Base-by-base conservation (phyloP, 352 stramenopile genomes). In the Phytophthora cajani region DNA sequence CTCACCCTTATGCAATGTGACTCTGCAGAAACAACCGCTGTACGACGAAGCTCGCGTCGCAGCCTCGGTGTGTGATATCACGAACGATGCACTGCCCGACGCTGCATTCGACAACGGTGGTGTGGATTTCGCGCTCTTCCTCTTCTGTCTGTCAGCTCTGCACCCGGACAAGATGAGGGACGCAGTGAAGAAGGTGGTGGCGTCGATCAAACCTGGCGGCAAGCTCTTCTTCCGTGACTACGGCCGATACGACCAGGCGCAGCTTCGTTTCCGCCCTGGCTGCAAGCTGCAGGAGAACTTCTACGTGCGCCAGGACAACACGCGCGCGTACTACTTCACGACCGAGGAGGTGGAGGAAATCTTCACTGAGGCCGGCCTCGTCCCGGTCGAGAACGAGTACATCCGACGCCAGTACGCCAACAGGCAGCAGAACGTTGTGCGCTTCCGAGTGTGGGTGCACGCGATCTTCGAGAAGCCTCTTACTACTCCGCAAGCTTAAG, bases 211-310 rank as follows among this genome's bases (percentile, higher is more conserved):
- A 51, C 87, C 88, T 9, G 88, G 87, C 32, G 88, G 87, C 49
- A 94, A 93, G 58, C 74, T 96, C 14, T 94, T 99, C 57, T 94
- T 99, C 78, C 87, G 95, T 44, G 97, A 99, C 82, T 99, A 99
- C 75, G 97, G 95, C 1, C 84, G 96, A 44, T 98, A 96, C 61
- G 96, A 99, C 77, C 93, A 98, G 71, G 95, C 95, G 7, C 96
- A 99, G 82, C 82, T 99, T 60, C 95, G 97, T 63, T 96, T 99
- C 73, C 82, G 85, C 12, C 60, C 83, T 14, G 89, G 87, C 33
- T 85, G 91, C 71, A 94, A 97, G 58, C 79, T 99, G 25, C 90
- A 95, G 55, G 89, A 98, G 2, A 98, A 99, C 69, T 98, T 98
- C 50, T 99, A 98, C 80, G 86, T 97, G 40, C 95, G 97, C 59